A percentile compares a stretch with the other conserved stretches of the same genome.
phyloP scores from a whole-genome alignment of 768 basidiomycete genomes.

The Boletellus sp. region DNA sequence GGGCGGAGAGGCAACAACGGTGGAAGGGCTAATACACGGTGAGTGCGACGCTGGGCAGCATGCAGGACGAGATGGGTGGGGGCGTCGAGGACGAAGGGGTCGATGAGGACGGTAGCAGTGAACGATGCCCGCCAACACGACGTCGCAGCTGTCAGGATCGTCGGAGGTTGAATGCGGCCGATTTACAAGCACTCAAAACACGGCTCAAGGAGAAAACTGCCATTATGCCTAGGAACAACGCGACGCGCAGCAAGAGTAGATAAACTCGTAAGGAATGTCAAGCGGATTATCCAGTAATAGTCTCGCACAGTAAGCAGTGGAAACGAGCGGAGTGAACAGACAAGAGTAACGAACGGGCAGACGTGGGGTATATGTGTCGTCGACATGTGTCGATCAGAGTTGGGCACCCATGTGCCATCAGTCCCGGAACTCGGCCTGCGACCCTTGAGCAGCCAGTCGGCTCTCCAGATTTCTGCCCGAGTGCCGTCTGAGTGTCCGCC shows the following conservation, averaged over 20 bases:
- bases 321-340: slow-evolving; percentile 34
- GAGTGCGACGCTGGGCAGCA: slow-evolving; percentile 8
- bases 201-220: slow-evolving; percentile 7
- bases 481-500: neutral
- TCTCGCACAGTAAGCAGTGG: slow-evolving; percentile 32
- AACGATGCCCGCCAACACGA: slow-evolving; percentile 7
- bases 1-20: slow-evolving; percentile 2
- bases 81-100: neutral
- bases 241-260: slow-evolving; percentile 23
- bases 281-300: slow-evolving; percentile 36
- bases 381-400: slow-evolving; percentile 22
- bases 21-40: too few relatives aligned
- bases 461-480: slow-evolving; percentile 76
- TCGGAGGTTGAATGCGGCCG: slow-evolving; percentile 29
- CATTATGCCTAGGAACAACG: slow-evolving; percentile 23
- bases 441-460: slow-evolving; percentile 85
- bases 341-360: slow-evolving; percentile 35
- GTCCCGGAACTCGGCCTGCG: slow-evolving; percentile 74
- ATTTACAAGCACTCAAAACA: slow-evolving; percentile 12
- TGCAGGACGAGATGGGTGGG: slow-evolving; percentile 13
- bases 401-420: slow-evolving; percentile 34
- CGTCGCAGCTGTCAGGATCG: slow-evolving; percentile 13
- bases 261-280: slow-evolving; percentile 34
- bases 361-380: slow-evolving; percentile 34
- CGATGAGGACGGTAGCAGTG: slow-evolving; percentile 12